Evolutionary conservation across 2,329 filamentous ascomycete species (phyloP), one percentile per base, ranked within the genome.

Genomic region (Ceratocystis harringtonii): DNA sequence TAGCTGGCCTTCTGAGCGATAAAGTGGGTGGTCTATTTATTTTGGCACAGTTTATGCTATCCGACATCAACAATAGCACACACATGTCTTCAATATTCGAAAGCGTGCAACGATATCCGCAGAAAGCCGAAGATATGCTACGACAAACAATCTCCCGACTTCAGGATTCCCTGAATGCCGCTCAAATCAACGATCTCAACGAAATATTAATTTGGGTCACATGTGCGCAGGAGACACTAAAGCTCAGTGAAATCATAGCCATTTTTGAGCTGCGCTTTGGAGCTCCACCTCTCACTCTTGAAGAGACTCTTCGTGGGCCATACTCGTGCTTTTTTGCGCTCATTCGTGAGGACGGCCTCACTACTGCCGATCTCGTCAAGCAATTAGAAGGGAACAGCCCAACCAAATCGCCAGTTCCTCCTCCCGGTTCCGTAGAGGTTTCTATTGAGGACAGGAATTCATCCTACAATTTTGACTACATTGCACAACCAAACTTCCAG

Each of bases 1-100:
- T 80, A 3, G 72, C 77, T 1, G 70, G 74, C 2, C 74, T 73
- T 6, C 73, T 80, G 70, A 72, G 73, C 3, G 72, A 73, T 5
- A 75, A 76, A 22, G 78, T 78, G 0, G 75, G 78, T 22, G 78
- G 78, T 0, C 74, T 80, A 19, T 80, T 80, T 68, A 78, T 80
- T 22, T 73, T 79, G 58, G 78, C 78, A 60, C 77, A 79, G 65
- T 76, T 80, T 57, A 80, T 80, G 78, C 65, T 82, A 2, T 76
- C 76, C 4, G 80, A 82, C 61, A 71, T 80, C 2, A 75, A 74
- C 25, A 75, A 76, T 41, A 76, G 79, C 65, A 73, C 75, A 2
- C 78, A 79, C 55, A 76, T 78, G 0, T 73, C 75, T 5, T 77
- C 77, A 0, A 80, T 76, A 0, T 74, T 77, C 4, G 74, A 78